Evolutionary conservation across 2,329 filamentous ascomycete genomes (phyloP), one percentile per base, ranked within the genome.

Genomic region (Septoria petroselini): DNA sequence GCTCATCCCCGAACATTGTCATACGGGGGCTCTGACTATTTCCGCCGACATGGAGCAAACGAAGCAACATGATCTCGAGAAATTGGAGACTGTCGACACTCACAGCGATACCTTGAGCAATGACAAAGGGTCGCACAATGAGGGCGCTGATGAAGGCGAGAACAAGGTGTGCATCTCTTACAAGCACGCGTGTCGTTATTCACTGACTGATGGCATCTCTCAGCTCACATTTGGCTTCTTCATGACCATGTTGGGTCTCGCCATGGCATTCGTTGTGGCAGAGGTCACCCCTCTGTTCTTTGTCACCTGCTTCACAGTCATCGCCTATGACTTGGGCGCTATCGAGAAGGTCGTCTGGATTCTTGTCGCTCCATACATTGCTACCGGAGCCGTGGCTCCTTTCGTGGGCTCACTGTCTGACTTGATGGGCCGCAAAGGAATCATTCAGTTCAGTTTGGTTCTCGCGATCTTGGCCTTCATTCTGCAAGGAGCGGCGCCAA

Each of bases 231-330:
- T 55, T 14, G 12, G 27, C 27, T 54, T 57, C 43, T 51, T 57
- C 51, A 54, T 57, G 51, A 54, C 47, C 6, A 57, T 57, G 51
- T 14, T 57, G 12, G 54, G 54, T 4, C 34, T 57, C 15, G 43
- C 31, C 7, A 48, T 57, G 38, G 51, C 51, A 17, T 51, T 57
- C 25, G 41, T 52, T 17, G 51, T 57, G 7, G 54, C 54, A 21
- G 51, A 57, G 41, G 42, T 57, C 18, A 57, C 54, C n/a, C 54
- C 54, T 11, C 48, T 57, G n/a, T 57, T 57, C 41, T 41, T 53
- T 19, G 54, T 43, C 8, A 57, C 54, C 7, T 54, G 51, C 48
- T 57, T 57, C 37, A 57, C 51, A 14, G 46, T 57, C 48, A 57
- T 46, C 23, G 42, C 42, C 3, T 46, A 18, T 21, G 55, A 55